phyloP scores from a whole-genome alignment of 768 basidiomycete species.

The Suillus weaverae region DNA sequence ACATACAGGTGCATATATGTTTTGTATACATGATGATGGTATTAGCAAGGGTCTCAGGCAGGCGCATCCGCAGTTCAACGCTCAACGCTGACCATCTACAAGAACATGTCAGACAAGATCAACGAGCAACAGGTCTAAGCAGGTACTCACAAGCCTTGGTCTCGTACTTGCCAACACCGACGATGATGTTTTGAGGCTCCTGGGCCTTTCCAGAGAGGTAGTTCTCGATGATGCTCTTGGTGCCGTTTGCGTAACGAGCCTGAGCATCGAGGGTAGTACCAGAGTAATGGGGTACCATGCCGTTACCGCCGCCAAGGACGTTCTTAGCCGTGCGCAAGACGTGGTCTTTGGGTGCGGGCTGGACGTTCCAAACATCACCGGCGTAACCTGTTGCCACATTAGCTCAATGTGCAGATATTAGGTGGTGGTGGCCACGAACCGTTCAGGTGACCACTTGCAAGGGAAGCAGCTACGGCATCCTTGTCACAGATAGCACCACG shows the following conservation, averaged over 20 bases:
- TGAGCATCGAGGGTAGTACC: conserved; percentile 91
- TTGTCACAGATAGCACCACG: conserved; percentile 90
- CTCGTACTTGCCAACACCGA: conserved; percentile 60
- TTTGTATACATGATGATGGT: neutral
- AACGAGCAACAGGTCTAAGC: neutral
- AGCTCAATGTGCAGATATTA: neutral
- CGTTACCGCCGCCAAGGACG: conserved; percentile 81
- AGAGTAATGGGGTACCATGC: conserved; percentile 86
- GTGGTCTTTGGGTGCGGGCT: conserved; percentile 86
- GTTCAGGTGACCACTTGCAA: conserved; percentile 72
- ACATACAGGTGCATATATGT: neutral
- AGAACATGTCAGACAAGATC: neutral
- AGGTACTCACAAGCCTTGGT: conserved; percentile 44
- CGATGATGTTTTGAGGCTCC: conserved; percentile 79
- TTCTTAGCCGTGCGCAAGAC: conserved; percentile 84
- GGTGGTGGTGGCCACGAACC: conserved; percentile 36
- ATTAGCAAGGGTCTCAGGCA: neutral
- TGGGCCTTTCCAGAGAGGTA: conserved; percentile 65
- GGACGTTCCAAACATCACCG: conserved; percentile 81
- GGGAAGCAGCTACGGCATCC: conserved; percentile 73
- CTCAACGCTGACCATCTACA: conserved; percentile 14
- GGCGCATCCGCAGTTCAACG: neutral
- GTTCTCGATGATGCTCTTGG: conserved; percentile 69
- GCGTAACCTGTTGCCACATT: conserved; percentile 27
- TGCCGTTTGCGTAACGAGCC: conserved; percentile 77